Base-by-base conservation (phyloP, 805 yeast species). In the Ogataea trehalophila region DNA sequence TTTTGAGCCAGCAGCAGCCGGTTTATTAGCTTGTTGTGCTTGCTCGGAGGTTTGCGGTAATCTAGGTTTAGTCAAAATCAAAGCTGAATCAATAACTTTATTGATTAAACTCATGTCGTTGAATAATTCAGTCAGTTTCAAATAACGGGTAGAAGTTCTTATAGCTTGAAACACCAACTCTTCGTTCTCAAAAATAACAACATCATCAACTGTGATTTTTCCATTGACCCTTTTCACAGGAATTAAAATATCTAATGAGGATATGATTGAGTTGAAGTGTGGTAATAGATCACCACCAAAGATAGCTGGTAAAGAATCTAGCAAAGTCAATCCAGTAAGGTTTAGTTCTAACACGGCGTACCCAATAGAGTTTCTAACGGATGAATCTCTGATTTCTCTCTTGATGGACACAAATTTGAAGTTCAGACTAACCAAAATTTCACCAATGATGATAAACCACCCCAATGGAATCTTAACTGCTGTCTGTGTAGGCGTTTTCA, bases 381-480 rank as follows among this genome's bases (percentile, higher is more conserved):
- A 66, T 8, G 67, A 69, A 57, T 83, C 85, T 50, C 84, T 72
- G 48, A 85, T 74, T 51, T 83, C 88, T 42, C 75, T 71, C 54
- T 76, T 78, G 58, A 83, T 72, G 2, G 81, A 72, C 35, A 81
- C 65, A 51, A 78, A 80, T 45, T 73, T 77, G 14, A 75, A 65
- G 53, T 82, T 80, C 48, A 87, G 63, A 16, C 82, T 72, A 48
- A 79, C 64, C 15, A 83, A 58, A 13, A 81, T 66, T 56, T 85
- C 89, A 20, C 73, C 68, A 42, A 83, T 50, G 8, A 70, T 60
- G 5, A 84, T 59, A 3, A 85, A 59, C 40, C 67, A 57, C 1
- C 92, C 91, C 14, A 87, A 52, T 3, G 95, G 94, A 7, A 86
- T 45, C 36, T 60, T 56, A 13, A 65, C 72, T 13, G 81, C 69